Percentiles rank a stretch among this genome's conserved stretches.
Conservation (phyloP, 768 basidiomycete genomes). For the Mycena galopus region DNA sequence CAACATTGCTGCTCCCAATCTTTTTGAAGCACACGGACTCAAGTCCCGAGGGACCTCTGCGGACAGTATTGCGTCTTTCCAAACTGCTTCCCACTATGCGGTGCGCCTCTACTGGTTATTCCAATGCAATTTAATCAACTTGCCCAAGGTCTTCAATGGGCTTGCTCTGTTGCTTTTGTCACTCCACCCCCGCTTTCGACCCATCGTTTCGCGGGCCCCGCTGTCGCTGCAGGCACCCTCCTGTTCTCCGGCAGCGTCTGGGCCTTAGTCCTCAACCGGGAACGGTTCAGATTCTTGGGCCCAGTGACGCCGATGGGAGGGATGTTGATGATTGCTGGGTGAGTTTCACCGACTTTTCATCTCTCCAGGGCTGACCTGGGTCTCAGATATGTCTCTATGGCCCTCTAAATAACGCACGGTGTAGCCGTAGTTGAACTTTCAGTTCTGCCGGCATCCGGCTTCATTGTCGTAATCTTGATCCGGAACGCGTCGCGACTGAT, state of each 20-base stretch:
- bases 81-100: constrained; percentile 72
- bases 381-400: constrained; percentile 70
- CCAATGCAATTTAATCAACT: neutral
- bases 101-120: constrained; percentile 48
- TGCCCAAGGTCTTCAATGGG: constrained; percentile 73
- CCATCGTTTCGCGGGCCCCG: constrained; percentile 77
- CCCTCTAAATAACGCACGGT: constrained; percentile 50
- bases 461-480: neutral
- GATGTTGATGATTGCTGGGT: constrained; percentile 77
- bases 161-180: constrained; percentile 74
- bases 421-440: neutral
- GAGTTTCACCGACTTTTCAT: constrained; percentile 40
- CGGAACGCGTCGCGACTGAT: neutral
- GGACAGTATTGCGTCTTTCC: constrained; percentile 71
- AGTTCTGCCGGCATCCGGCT: neutral
- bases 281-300: constrained; percentile 67
- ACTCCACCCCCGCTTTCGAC: constrained; percentile 67
- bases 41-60: constrained; percentile 61
- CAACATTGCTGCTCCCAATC: neutral
- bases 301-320: constrained; percentile 80
- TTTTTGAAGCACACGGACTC: constrained; percentile 64
- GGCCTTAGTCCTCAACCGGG: constrained; percentile 62
- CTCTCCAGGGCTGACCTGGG: constrained; percentile 10
- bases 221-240: constrained; percentile 67
- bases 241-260: constrained; percentile 78